Base-by-base conservation (phyloP, 1,139 yeast species). In the Yarrowia galli region DNA sequence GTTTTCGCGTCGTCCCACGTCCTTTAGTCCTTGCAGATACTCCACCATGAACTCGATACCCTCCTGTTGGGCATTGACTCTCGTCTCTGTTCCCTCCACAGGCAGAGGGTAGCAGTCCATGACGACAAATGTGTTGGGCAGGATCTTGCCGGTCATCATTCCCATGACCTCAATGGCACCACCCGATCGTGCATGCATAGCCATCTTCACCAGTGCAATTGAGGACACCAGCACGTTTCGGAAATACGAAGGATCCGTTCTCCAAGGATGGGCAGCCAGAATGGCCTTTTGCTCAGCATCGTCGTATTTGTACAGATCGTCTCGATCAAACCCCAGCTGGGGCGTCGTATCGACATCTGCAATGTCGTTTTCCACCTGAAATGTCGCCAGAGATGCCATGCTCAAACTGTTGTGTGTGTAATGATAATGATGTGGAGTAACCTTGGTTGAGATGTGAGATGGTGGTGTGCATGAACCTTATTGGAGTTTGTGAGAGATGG, bases 121-220 rank as follows among this genome's bases (percentile, higher is more conserved):
- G 0, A 95, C 89, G 3, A 91, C 84, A 70, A 95, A 85, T 16
- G 85, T 82, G 58, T 83, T 79, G 1, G 81, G 84, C 3, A 83
- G 78, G 13, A 91, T 83, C 72, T 88, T 88, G 0, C 98, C 98
- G 0, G 95, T 86, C 78, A 95, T 82, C 89, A 92, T 89, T 4
- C 98, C 98, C 98, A 95, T 93, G 16, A 95, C 87, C 76, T 95
- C 99, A 60, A 92, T 88, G n/a, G 89, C 81, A 0, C 97, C 97
- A 6, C 98, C 98, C 0, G 87, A 81, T 45, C 89, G 81, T 0
- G 98, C 96, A 78, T 93, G 98, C 40, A 86, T 81, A 3, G 91
- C 77, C 92, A 93, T 92, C 75, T 92, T 91, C 70, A 86, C 79
- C 60, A 91, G 78, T 0, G 98, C 97, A 54, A 91, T 76, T 3